Evolutionary conservation across 371 early-diverging fungal genomes (phyloP), one percentile per base, ranked within the genome.

Genomic region (Syncephalastrum racemosum): DNA sequence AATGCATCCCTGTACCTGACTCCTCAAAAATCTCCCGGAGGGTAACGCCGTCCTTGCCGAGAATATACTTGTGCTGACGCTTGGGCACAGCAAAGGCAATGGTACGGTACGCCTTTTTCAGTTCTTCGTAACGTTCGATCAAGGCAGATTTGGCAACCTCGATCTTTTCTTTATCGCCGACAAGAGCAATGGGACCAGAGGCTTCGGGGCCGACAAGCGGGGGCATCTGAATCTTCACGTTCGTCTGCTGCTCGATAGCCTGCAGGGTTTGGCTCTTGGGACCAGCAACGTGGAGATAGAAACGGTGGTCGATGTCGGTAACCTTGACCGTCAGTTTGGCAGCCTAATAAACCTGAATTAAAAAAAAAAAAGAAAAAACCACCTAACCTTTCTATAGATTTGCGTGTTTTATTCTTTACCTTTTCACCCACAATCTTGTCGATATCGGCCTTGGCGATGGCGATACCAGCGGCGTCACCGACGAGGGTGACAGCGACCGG

Each of bases 11-110:
- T 31, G 36, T 56, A 41, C 58, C 67, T 18, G 53, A 53, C 4
- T 81, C 76, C 39, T 82, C 85, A 46, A 92, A 71, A 52, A 97
- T 89, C 53, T 94, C 92, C 53, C 81, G 78, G 51, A 97, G 77
- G 22, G 75, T 81, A 25, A 82, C 71, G 40, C 93, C 95, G 62
- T 89, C 87, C 56, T 86, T 81, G 24, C 97, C 97, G 23, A 93
- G 78, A 24, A 98, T 77, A 67, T 93, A 92, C 51, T 90, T 88
- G 75, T 96, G 97, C 71, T 94, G 92, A 53, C 88, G 85, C 80
- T 94, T 94, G 50, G 92, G 90, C 44, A 95, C 79, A 41, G 75
- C 73, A 49, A 94, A 75, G 3, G 81, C 71, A 48, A 90, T 66
- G 7, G 84, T 85, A 14, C 83, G 77, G 42, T 86, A 85, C 39